A percentile compares a stretch with the other conserved stretches of the same genome.
Conservation (phyloP, 2,329 filamentous ascomycete species). For the Cercospora zeae-maydis region DNA sequence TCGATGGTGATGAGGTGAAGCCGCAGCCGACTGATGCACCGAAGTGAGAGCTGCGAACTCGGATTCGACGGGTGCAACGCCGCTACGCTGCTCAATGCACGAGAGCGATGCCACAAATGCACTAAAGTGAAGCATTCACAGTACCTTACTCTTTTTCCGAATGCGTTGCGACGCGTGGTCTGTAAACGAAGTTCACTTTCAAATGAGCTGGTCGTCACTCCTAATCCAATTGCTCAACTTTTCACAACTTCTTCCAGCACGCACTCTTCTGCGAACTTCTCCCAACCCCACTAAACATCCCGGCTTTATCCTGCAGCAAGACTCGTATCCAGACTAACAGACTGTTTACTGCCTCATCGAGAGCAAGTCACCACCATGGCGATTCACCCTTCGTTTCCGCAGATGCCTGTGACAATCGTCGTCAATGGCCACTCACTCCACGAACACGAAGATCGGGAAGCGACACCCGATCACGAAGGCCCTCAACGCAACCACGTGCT, state of each 20-base stretch:
- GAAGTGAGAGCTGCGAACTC: not conserved
- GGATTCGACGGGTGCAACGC: not conserved
- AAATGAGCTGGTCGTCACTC: not conserved
- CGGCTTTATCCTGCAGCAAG: too few species aligned
- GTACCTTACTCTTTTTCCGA: not conserved
- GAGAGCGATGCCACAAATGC: not conserved
- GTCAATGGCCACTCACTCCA: not conserved
- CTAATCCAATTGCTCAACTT: not conserved
- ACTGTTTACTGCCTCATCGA: too few species aligned
- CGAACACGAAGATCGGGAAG: constrained; percentile 1
- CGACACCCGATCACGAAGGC: not conserved
- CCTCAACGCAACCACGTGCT: not conserved
- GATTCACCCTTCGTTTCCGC: not conserved
- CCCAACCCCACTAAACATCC: too few species aligned
- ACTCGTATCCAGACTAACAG: too few species aligned
- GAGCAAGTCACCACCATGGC: not conserved
- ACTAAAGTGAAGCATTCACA: not conserved
- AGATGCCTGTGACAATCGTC: not conserved
- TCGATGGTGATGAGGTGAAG: not conserved
- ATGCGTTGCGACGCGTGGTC: not conserved
- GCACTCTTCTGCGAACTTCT: too few species aligned
- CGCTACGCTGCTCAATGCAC: not conserved
- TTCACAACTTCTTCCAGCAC: too few species aligned
- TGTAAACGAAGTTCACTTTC: not conserved
- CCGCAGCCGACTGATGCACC: not conserved